Base-by-base conservation (phyloP, 306 rosid species). In the Acmispon strigosus region DNA sequence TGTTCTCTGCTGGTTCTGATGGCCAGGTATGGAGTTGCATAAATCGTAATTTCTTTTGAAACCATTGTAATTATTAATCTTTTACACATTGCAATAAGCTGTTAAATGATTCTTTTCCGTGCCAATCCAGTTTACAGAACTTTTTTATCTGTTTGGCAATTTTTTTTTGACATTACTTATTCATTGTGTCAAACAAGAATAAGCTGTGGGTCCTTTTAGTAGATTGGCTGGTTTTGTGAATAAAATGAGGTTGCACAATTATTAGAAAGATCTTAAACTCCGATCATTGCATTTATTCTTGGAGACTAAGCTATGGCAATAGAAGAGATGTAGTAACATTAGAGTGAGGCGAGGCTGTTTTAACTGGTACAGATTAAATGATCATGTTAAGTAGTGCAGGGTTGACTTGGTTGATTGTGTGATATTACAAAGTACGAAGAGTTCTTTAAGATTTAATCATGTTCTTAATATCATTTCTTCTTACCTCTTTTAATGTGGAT, bases 1-100 rank as follows among this genome's bases (percentile, higher is more conserved):
- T 95, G 64, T 95, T 83, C 66, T 95, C 99, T 59, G 92, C 96
- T n/a, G 99, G 99, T 63, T 83, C 99, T 17, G 99, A 95, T 84
- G 99, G 99, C 74, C 85, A 95, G 99, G 99, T 95, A 86, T 54
- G 11, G 56, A 44, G 74, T 66, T 76, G 61, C 66, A 54, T 22
- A 18, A 53, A 17, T 39, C 17, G 62, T 69, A 8, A 62, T 9
- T 61, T 16, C 15, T 12, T 34, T 4, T 55, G 32, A 20, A n/a
- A 44, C 55, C 22, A 0, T 22, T 13, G 5, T 19, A 11, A n/a
- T 57, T 50, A 10, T 57, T 50, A 10, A 13, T 55, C 43, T n/a
- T 45, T 72, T 49, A 8, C 10, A 39, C 55, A 13, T 58, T 27
- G 22, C 27, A 57, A 24, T 4, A 2, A 36, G 10, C 37, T 73